Conservation (phyloP, 2,329 filamentous ascomycete species). For the Nannizzia gypsea region DNA sequence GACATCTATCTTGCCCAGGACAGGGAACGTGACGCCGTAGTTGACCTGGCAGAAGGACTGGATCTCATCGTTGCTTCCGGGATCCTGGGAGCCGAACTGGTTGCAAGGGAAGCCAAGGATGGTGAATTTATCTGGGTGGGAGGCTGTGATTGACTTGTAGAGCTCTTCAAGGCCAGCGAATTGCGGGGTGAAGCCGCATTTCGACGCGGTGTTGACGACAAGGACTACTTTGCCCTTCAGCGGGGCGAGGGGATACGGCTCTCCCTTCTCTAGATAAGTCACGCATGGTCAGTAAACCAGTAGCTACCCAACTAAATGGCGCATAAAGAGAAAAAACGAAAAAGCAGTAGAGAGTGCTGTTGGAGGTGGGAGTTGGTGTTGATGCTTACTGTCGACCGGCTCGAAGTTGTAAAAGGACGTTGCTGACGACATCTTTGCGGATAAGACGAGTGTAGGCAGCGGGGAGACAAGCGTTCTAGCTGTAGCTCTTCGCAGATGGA, state of each 20-base stretch:
- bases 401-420: conserved; percentile 46
- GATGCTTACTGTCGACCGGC: conserved; percentile 43
- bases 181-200: conserved; percentile 97
- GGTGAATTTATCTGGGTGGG: conserved; percentile 64
- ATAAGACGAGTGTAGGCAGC: not conserved
- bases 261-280: conserved; percentile 55
- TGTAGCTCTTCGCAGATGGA: not conserved
- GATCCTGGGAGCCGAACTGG: conserved; percentile 88
- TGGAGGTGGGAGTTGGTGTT: not conserved
- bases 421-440: conserved; percentile 14
- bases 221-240: conserved; percentile 90
- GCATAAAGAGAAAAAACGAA: not conserved
- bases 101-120: conserved; percentile 98
- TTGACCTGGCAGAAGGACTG: conserved; percentile 81
- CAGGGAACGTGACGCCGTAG: conserved; percentile 85
- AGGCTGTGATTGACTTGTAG: conserved; percentile 62
- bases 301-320: conserved; percentile 11
- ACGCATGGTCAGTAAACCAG: conserved; percentile 3
- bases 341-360: too few species aligned
- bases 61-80: conserved; percentile 68
- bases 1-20: conserved; percentile 85
- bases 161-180: conserved; percentile 82
- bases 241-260: conserved; percentile 54
- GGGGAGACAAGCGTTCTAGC: not conserved
- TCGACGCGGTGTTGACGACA: conserved; percentile 93